A percentile compares a stretch with the other conserved stretches of the same genome.
These are phyloP conservation scores for Henckelia pumila DNA, from an alignment of 257 asterid genomes.

Conservation along the genomic window DNA sequence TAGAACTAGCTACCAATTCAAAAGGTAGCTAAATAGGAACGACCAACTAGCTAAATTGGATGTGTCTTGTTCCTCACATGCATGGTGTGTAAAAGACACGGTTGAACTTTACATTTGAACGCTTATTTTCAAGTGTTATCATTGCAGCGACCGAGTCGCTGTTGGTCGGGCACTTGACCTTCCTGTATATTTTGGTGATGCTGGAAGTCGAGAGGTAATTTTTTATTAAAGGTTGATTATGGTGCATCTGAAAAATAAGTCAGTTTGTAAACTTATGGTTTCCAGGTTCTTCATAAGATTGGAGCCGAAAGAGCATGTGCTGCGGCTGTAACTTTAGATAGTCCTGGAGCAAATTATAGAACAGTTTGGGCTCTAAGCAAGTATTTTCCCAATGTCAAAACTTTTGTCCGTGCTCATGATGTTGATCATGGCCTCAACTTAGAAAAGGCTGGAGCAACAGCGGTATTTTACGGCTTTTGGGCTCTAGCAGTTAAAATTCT, in stretches of 20 bases:
- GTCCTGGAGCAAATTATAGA: slow-evolving; percentile 99
- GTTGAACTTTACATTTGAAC: not conserved
- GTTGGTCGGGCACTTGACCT: slow-evolving; percentile 98
- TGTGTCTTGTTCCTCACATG: not conserved
- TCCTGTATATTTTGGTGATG: slow-evolving; percentile 99
- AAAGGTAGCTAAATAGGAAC: not conserved
- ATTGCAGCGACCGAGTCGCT: slow-evolving; percentile 86
- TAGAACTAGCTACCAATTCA: not conserved
- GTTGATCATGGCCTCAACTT: slow-evolving; percentile 96
- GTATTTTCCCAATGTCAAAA: slow-evolving; percentile 89
- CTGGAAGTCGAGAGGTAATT: slow-evolving; percentile 97
- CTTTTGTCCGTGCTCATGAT: slow-evolving; percentile 99
- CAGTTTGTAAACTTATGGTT: slow-evolving; percentile 26
- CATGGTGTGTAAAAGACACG: not conserved
- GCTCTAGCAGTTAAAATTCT: slow-evolving; percentile 4
- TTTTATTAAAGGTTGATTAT: slow-evolving; percentile 19
- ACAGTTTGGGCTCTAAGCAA: slow-evolving; percentile 99
- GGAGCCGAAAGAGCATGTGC: slow-evolving; percentile 99
- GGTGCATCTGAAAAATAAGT: slow-evolving; percentile 9
- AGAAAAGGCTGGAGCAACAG: slow-evolving; percentile 99
- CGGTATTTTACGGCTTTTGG: slow-evolving; percentile 50
- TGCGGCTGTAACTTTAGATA: slow-evolving; percentile 92
- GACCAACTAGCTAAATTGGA: not conserved
- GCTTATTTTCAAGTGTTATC: slow-evolving; percentile 18
- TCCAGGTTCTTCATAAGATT: slow-evolving; percentile 92